Evolutionary conservation across 495 filamentous ascomycete species (phyloP), one percentile per base, ranked within the genome.

Genomic region (Xylaria telfairii): DNA sequence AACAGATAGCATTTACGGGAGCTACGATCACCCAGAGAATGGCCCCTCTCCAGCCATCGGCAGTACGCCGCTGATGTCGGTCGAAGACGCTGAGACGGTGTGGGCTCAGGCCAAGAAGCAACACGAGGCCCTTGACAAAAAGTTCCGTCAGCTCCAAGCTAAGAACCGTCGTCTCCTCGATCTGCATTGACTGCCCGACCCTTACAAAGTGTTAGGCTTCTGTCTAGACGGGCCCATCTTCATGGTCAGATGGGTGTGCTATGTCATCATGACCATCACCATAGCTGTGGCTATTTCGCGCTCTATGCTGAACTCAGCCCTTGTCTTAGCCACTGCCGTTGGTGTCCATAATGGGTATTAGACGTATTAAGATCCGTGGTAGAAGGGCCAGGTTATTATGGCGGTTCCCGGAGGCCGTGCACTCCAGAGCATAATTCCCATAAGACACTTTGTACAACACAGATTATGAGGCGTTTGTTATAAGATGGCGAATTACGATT

Each of bases 91-190:
- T 6, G 91, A 93, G 79, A 80, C 79, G 66, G 87, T 84, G 41
- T 81, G 91, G 73, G 68, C 81, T 21, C 74, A 77, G 13, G 84
- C 87, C n/a, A 84, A 85, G 71, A 92, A 90, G 82, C 90, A 93
- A 74, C 85, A 88, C 42, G 92, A 94, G 65, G 85, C 77, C 67
- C 75, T 92, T 10, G 92, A 93, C 79, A 93, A 92, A 84, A 89
- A 83, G 72, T 75, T 92, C 26, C 85, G 84, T 70, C 81, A 84
- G 64, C 66, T 91, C 44, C 81, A 91, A 67, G 88, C 88, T 73
- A 89, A 86, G 83, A 92, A 92, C 73, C 80, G 85, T 5, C 71
- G 75, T 8, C 68, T 77, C 12, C 71, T 78, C 42, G 76, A 74
- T n/a, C 51, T 78, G 59, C 76, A 78, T 78, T 78, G 76, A 78